phyloP scores from a whole-genome alignment of 257 asterid genomes.

The Linaria vulgaris region DNA sequence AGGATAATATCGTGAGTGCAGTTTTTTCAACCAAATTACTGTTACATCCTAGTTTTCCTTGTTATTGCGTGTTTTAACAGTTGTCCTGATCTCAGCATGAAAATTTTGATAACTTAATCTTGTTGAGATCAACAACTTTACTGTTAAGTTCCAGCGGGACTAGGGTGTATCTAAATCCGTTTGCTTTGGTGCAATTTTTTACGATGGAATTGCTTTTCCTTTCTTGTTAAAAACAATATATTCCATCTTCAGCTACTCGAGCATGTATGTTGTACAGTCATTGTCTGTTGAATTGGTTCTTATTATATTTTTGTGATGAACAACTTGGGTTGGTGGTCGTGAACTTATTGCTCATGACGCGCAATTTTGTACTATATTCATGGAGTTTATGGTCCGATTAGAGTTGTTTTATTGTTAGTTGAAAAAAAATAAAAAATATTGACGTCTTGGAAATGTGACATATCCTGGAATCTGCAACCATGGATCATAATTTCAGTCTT shows the following conservation, averaged over 20 bases:
- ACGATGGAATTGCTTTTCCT: neutral
- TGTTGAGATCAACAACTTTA: slow-evolving; percentile 16
- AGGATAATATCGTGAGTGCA: slow-evolving; percentile 28
- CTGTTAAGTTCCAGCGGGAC: slow-evolving; percentile 16
- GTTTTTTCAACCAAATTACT: slow-evolving; percentile 17
- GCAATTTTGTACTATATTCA: slow-evolving; percentile 19
- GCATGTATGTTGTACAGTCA: slow-evolving; percentile 6
- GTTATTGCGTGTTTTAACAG: neutral
- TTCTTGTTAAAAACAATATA: neutral
- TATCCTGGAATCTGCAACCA: neutral
- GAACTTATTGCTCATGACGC: slow-evolving; percentile 18
- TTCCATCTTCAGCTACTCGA: slow-evolving; percentile 13
- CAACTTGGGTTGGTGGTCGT: slow-evolving; percentile 12
- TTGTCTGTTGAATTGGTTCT: slow-evolving; percentile 21
- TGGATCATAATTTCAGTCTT: too few species aligned
- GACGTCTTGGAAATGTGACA: slow-evolving; percentile 24
- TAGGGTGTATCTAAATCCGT: slow-evolving; percentile 19
- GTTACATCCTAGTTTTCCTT: slow-evolving; percentile 1
- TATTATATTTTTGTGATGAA: neutral
- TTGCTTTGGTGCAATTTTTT: slow-evolving; percentile 20
- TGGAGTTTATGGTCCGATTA: slow-evolving; percentile 28
- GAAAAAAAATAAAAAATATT: slow-evolving; percentile 13
- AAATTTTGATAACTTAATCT: slow-evolving; percentile 23
- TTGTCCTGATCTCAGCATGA: slow-evolving; percentile 22
- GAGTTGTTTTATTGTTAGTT: slow-evolving; percentile 25